Conservation (phyloP, 2,329 filamentous ascomycete genomes). For the Alternaria longipes region DNA sequence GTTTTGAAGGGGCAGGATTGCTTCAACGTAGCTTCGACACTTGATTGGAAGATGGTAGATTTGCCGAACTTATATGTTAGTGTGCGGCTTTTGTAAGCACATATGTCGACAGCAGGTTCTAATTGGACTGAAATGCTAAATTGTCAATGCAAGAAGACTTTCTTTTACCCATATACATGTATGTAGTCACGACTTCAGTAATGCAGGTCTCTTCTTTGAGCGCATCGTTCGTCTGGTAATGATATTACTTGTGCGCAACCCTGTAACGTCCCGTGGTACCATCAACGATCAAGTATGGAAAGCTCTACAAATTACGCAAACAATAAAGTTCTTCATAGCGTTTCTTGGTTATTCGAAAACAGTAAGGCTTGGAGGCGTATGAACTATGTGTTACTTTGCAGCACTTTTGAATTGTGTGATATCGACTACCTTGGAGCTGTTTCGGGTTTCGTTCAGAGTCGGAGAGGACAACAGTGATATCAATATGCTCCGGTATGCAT, state of each 20-base stretch:
- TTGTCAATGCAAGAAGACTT: not conserved
- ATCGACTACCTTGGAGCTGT: not conserved
- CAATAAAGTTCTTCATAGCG: not conserved
- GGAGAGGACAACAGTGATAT: not conserved
- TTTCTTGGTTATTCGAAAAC: not conserved
- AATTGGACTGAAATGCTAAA: not conserved
- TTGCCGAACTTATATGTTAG: not conserved
- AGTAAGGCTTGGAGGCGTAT: not conserved
- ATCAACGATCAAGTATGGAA: not conserved
- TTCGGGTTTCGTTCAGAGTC: no score
- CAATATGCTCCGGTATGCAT: not conserved
- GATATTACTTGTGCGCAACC: not conserved
- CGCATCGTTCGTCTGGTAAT: not conserved
- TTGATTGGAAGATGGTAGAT: not conserved
- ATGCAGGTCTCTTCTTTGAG: not conserved
- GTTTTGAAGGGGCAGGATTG: not conserved
- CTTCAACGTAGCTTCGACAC: not conserved
- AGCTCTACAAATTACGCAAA: not conserved
- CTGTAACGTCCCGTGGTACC: not conserved
- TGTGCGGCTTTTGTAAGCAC: not conserved
- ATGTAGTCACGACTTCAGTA: not conserved
- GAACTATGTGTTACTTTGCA: not conserved
- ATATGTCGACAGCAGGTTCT: not conserved
- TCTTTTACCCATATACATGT: not conserved
- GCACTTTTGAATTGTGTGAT: not conserved